These are phyloP conservation scores for Pleurozium schreberi DNA, from an alignment of 225 moss, liverwort and hornwort genomes.

Conservation along the genomic window DNA sequence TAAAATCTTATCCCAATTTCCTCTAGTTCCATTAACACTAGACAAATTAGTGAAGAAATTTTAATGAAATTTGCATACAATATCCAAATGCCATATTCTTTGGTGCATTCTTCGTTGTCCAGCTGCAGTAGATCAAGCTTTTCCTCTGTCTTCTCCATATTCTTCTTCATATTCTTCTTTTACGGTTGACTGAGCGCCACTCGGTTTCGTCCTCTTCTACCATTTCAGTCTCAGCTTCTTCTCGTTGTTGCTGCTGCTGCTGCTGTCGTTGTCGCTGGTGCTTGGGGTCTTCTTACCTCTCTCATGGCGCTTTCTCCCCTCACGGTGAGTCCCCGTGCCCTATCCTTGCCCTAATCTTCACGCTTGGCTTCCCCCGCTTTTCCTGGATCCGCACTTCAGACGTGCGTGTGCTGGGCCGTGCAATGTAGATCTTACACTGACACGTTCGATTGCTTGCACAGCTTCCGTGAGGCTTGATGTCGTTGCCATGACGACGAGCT, in stretches of 20 bases:
- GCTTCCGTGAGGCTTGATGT: neutral
- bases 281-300: too few species aligned
- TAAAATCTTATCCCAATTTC: neutral
- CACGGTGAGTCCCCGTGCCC: neutral
- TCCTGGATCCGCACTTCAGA: neutral
- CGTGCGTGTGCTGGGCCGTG: neutral
- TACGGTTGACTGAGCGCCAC: neutral
- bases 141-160: neutral
- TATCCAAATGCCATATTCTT: too few species aligned
- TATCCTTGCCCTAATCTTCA: neutral
- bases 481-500: neutral
- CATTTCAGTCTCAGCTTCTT: neutral
- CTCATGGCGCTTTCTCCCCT: neutral
- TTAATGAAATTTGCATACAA: neutral
- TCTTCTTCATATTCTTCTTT: neutral
- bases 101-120: neutral
- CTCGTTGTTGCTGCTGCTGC: neutral
- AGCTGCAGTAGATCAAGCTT: neutral
- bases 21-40: rapidly evolving
- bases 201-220: neutral
- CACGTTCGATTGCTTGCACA: neutral
- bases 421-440: conserved; percentile 4
- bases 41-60: neutral
- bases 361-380: neutral
- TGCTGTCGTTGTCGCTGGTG: neutral